Base-by-base conservation (phyloP, 257 asterid genomes). In the Fraxinus pennsylvanica region DNA sequence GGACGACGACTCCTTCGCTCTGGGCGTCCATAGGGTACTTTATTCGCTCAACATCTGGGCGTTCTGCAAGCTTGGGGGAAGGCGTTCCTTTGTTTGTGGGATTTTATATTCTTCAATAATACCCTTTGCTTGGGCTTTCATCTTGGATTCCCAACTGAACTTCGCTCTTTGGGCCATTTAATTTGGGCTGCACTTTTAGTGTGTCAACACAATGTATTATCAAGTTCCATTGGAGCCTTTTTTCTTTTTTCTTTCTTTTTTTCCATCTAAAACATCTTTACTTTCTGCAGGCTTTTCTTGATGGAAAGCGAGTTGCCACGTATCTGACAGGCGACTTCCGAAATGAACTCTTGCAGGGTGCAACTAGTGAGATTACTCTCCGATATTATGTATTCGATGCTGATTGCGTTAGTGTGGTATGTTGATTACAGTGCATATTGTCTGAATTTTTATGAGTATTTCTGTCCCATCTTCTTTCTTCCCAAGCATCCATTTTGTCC, bases 341-440 rank as follows among this genome's bases (percentile, higher is more conserved):
- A 83, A 76, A 81, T 72, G 96, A 93, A 77, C 92, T 95, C 81
- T 61, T 93, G 82, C 92, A 88, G 21, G 89, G 89, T 39, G 90
- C 99, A 73, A 84, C 97, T 39, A 79, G 75, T 74, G 94, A 89
- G 88, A 95, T 95, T 76, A 95, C 97, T 73, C 88, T 81, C 41
- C 91, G 91, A 54, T 95, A 90, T 79, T 68, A 90, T 85, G 96
- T 93, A 79, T 82, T 89, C 81, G 98, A 96, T 54, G 84, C 96
- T 1, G 99, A 95, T 22, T 89, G 91, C 65, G 93, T 93, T 81
- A 88, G 83, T 71, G 89, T 91, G 97, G 97, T 93, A 87, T 82
- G 94, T 77, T 30, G 71, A 75, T 41, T 74, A 41, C 75, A 21
- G 50, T 15, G 52, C 73, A 41, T 76, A 5, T 71, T 39, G 39